Conservation (phyloP, 306 rosid species). For the Urtica urens region DNA sequence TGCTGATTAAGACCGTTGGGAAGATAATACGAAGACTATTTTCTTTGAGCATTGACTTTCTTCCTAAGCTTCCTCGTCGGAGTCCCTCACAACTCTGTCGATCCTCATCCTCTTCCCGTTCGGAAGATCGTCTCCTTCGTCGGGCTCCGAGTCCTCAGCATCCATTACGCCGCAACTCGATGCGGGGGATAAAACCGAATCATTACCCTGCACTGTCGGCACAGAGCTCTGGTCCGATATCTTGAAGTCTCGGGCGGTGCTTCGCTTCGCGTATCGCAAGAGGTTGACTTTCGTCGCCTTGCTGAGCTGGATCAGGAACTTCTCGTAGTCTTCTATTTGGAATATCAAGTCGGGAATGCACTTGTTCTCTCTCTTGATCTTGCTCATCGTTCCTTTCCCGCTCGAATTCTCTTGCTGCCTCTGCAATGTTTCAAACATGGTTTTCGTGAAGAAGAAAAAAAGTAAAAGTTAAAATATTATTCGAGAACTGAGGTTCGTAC, state of each 20-base stretch:
- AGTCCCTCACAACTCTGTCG: slow-evolving; percentile 17
- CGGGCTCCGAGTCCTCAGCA: slow-evolving; percentile 19
- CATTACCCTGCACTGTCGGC: slow-evolving; percentile 8
- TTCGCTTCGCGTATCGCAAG: slow-evolving; percentile 31
- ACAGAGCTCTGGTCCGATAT: slow-evolving; percentile 6
- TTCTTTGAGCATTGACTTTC: slow-evolving; percentile 4
- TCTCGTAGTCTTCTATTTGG: slow-evolving; percentile 37
- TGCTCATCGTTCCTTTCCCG: slow-evolving; percentile 20
- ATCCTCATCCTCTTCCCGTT: slow-evolving; percentile 27
- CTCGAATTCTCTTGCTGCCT: slow-evolving; percentile 22
- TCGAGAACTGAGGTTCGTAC: slow-evolving; percentile 1
- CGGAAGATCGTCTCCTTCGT: slow-evolving; percentile 17
- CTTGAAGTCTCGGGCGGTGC: slow-evolving; percentile 31
- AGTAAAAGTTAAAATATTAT: not conserved
- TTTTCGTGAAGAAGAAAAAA: too few species aligned
- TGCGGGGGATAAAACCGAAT: slow-evolving; percentile 21
- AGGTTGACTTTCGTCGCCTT: slow-evolving; percentile 31
- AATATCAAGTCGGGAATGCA: slow-evolving; percentile 30
- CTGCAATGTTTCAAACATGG: too few species aligned
- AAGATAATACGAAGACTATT: too few species aligned
- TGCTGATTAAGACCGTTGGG: too few species aligned
- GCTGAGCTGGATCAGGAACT: slow-evolving; percentile 32
- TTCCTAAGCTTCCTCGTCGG: slow-evolving; percentile 21
- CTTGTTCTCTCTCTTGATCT: slow-evolving; percentile 32
- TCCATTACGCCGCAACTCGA: slow-evolving; percentile 7